Base-by-base conservation (phyloP, 805 yeast genomes). In the Helenozyma baotianmanensis region DNA sequence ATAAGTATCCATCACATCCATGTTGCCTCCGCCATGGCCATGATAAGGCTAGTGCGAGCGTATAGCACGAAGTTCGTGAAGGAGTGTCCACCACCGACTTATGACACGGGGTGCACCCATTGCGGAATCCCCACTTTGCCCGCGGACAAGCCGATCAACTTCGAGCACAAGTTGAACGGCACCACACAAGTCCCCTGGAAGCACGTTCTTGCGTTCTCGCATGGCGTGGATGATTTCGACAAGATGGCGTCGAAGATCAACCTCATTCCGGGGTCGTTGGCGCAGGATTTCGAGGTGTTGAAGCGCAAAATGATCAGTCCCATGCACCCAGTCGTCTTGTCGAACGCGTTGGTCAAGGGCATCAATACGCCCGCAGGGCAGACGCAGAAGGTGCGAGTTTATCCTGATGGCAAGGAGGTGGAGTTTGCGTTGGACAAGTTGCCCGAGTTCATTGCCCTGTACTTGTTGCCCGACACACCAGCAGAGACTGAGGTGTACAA, bases 61-160 rank as follows among this genome's bases (percentile, higher is more conserved):
- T 17, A 17, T 8, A 17, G 19, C 19, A 17, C 19, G 8, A 17
- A 8, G 14, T 29, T 38, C 28, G 32, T 38, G 5, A 31, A 33
- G 9, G 39, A 38, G 13, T 77, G 82, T 43, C 82, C 83, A 0
- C 47, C 51, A 7, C 81, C 83, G 1, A 39, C 28, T 6, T 56
- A 54, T 29, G 80, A 78, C 39, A 76, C 82, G 0, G 83, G 83
- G 1, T 79, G 85, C 47, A 79, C 86, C 0, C 59, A 51, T 39
- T 82, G 88, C 44, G 47, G 54, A 25, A 22, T 50, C 3, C 56
- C 59, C 0, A 44, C 47, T 19, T 62, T 70, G 36, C 82, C 78
- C 2, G 42, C 40, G 6, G 61, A 51, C 28, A 62, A 67, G 37
- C 74, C 54, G 23, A 67, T 72, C 25, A 68, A 72, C 41, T 50